Evolutionary conservation across 352 stramenopile species (phyloP), one percentile per base, ranked within the genome.

Genomic region (Phytophthora nicotianae): DNA sequence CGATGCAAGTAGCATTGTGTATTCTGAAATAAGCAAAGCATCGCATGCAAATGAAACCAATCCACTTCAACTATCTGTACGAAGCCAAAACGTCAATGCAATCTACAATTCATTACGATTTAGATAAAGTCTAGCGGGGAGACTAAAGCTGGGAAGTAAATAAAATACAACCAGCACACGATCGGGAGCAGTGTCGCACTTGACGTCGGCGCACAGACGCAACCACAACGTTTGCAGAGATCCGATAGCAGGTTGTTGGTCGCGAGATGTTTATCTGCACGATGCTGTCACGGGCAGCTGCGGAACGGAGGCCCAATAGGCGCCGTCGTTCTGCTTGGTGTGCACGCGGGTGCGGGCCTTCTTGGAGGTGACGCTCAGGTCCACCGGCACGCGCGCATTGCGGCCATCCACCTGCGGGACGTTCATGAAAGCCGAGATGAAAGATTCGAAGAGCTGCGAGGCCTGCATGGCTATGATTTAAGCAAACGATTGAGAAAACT

Each of bases 391-490:
- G 38, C 83, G 79, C 1, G 72, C 81, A 48, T 79, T 82, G 59
- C 83, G 83, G 20, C 58, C 75, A 60, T 92, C 83, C 52, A 92
- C 70, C 68, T 92, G 83, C 51, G 83, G 83, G 26, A 77, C 83
- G 65, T 84, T 89, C 83, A 92, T 90, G 59, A 92, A 92, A 41
- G 83, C 83, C 27, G 62, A 70, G 14, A 92, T 66, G 21, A 92
- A 53, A 21, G 70, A 72, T n/a, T 87, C 58, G 41, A 81, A 58
- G 45, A 92, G 66, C 57, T 89, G 77, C 32, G 79, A 67, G 20
- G 75, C 70, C 43, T 78, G 65, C 50, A 69, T 73, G 13, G 40
- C 51, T 27, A 19, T 38, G 13, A 8, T n/a, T 4, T 27, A 8
- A 7, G 24, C 24, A 29, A 13, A 35, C 10, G n/a, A 38, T 35